Conservation (phyloP, 148 eudicot genomes). For the Spergularia bocconei region DNA sequence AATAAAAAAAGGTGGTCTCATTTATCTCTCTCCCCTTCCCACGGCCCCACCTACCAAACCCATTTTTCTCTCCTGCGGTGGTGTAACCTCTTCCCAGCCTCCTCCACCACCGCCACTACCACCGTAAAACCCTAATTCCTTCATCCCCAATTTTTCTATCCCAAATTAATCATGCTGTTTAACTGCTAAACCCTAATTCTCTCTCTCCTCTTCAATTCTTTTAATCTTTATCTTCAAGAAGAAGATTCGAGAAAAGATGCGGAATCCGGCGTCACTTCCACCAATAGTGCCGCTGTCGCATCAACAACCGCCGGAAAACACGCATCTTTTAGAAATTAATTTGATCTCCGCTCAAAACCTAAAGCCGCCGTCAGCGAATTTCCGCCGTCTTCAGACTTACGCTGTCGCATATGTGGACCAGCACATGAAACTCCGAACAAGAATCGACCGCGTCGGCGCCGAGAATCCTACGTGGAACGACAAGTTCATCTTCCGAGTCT, state of each 20-base stretch:
- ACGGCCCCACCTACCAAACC: background rate
- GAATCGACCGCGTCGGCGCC: slow-evolving; percentile 48
- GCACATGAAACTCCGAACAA: slow-evolving; percentile 56
- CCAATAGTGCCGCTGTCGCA: slow-evolving; percentile 1
- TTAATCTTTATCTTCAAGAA: background rate
- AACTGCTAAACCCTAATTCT: slow-evolving; percentile 9
- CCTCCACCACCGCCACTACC: background rate
- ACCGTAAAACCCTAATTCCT: background rate
- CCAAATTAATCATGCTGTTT: background rate
- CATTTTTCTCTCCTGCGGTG: background rate
- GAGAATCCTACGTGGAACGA: slow-evolving; percentile 95
- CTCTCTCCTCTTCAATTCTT: background rate
- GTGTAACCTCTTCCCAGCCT: background rate
- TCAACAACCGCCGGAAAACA: slow-evolving; percentile 15
- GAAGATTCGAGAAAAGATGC: slow-evolving; percentile 10
- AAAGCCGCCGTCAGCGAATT: slow-evolving; percentile 46
- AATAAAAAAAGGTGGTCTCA: background rate
- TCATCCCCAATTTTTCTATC: background rate
- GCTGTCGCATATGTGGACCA: slow-evolving; percentile 64
- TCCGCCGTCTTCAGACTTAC: slow-evolving; percentile 66
- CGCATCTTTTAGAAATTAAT: slow-evolving; percentile 69
- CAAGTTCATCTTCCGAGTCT: slow-evolving; percentile 74
- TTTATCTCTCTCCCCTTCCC: background rate
- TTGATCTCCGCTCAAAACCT: slow-evolving; percentile 81
- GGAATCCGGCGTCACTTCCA: slow-evolving; percentile 22